Base-by-base conservation (phyloP, 75 land plant species). In the Selaginella moellendorffii region DNA sequence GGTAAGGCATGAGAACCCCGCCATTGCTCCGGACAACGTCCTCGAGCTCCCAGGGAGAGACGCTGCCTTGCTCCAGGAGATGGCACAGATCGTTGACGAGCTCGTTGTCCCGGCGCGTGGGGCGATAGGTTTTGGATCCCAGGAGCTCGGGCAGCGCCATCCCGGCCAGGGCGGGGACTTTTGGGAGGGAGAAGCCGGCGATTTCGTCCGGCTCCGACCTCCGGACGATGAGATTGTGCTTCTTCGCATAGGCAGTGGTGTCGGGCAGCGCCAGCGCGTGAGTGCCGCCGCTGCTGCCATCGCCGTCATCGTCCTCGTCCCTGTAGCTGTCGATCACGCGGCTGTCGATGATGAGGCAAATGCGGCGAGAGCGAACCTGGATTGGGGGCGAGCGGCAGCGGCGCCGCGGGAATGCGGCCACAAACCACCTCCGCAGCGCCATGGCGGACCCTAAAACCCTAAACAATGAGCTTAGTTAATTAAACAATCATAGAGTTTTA, bases 1-100 rank as follows among this genome's bases (percentile, higher is more conserved):
- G 59, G 19, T 56, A 56, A 5, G 59, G 59, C 21, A 8, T 56
- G n/a, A 56, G n/a, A 56, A 56, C 24, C 2, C 59, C 59, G 8
- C 59, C 59, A 56, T 56, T 56, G 59, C 25, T 21, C n/a, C 59
- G 21, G 2, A 56, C 59, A 56, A 56, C n/a, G 24, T 56, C 59
- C 19, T 56, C 59, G 21, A n/a, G 17, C n/a, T 56, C 59, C 59
- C 59, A 56, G 5, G 59, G 8, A 21, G 59, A 19, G 8, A 24
- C 59, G n/a, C n/a, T 56, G 23, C 59, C 59, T 25, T 56, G 21
- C n/a, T 21, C n/a, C 8, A 56, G 59, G 9, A 56, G 24, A 2
- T 8, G 8, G 59, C 25, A 9, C 8, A 56, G 21, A 19, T 56
- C 59, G n/a, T 21, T 21, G 8, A 56, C 24, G 9, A 56, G 21